Conservation (phyloP, 1,139 yeast genomes). For the Lodderomyces margitis region DNA sequence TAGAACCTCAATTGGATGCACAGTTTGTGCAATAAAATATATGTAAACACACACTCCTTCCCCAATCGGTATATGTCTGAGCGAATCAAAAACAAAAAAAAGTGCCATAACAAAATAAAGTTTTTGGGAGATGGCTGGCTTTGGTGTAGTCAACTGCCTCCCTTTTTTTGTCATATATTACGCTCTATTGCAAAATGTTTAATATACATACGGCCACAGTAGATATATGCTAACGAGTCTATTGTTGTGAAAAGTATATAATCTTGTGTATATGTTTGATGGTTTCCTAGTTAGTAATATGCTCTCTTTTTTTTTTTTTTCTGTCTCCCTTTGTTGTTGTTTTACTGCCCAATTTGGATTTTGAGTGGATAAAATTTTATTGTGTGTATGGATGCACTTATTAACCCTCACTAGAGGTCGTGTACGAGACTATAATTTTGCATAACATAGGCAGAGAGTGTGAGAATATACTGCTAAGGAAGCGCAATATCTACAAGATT, state of each 20-base stretch:
- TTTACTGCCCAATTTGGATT: slow-evolving; percentile 2
- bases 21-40: too few relatives aligned
- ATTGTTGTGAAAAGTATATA: background rate
- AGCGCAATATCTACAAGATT: too few relatives aligned
- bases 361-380: background rate
- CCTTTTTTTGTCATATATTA: too few relatives aligned
- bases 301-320: background rate
- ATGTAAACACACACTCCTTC: too few relatives aligned
- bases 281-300: slow-evolving; percentile 8
- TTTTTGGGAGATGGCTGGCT: too few relatives aligned
- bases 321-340: background rate
- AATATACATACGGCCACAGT: slow-evolving; percentile 2
- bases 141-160: too few relatives aligned
- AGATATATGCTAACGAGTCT: background rate
- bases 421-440: background rate
- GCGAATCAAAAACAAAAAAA: too few relatives aligned
- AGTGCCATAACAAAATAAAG: too few relatives aligned
- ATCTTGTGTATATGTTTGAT: slow-evolving; percentile 4
- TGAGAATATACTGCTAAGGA: too few relatives aligned
- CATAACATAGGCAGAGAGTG: too few relatives aligned
- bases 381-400: slow-evolving; percentile 1
- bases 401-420: background rate
- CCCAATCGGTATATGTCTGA: background rate
- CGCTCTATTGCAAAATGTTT: too few relatives aligned
- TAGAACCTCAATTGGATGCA: too few relatives aligned